Base-by-base conservation (phyloP, 202 grass and related monocot genomes). In the Digitaria exilis region DNA sequence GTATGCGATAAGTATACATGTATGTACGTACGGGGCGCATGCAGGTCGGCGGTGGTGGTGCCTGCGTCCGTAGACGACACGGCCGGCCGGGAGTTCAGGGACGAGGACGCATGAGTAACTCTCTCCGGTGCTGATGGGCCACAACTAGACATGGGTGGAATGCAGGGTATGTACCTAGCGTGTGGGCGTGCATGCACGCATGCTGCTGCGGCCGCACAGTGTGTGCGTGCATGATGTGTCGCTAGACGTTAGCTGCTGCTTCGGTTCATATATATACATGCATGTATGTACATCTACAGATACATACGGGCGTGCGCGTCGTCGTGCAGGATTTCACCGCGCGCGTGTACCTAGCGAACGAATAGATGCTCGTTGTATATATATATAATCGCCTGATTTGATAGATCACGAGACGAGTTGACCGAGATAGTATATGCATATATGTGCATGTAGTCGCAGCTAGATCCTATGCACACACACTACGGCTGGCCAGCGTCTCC, bases 401-500 rank as follows among this genome's bases (percentile, higher is more conserved):
- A 89, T 82, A 77, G 87, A 82, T 85, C 87, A 10, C 54, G 22
- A 17, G 77, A 45, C 71, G 44, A 65, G 77, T 89, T 89, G 64
- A 89, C 82, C 37, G 12, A 24, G 65, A 85, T 81, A 63, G 32
- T 55, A 35, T 12, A 67, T 31, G 24, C 13, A 34, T 66, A 6
- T 11, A 42, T 65, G 19, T 19, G 28, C 25, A 4, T 5, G 16
- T 19, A 35, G 61, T 56, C 39, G 31, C n/a, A 9, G 8, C 31
- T 29, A 63, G 32, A 75, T 39, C 51, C 39, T 43, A 44, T 9
- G 8, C 37, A 39, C 37, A 39, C n/a, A n/a, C n/a, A n/a, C n/a
- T n/a, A n/a, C 75, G n/a, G 58, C 28, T 67, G 65, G 63, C 63
- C 19, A 21, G 22, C 35, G 30, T 16, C 26, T 58, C 18, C 18